These are phyloP conservation scores for Wickerhamiella kurtzmanii DNA, from an alignment of 805 yeast species.

Conservation along the genomic window DNA sequence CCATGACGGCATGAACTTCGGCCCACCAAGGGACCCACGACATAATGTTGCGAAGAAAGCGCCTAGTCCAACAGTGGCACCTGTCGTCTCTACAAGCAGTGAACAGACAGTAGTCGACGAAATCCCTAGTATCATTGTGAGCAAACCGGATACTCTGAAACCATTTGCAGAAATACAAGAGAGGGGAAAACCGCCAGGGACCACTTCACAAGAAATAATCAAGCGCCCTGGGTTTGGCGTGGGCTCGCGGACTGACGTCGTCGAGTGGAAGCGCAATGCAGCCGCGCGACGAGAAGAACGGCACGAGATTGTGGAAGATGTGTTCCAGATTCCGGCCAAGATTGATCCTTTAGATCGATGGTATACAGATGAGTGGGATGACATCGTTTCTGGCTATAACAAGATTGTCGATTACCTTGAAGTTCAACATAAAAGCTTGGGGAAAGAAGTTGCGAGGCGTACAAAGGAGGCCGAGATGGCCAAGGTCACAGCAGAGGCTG, in stretches of 20 bases:
- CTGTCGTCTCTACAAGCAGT: background rate
- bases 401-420: constrained; percentile 82
- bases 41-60: too few relatives aligned
- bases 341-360: constrained; percentile 10
- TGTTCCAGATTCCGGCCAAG: constrained; percentile 12
- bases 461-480: constrained; percentile 69
- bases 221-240: background rate
- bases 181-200: too few relatives aligned
- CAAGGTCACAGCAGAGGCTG: constrained; percentile 36
- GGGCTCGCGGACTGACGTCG: background rate
- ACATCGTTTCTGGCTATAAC: constrained; percentile 76
- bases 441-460: constrained; percentile 74
- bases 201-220: background rate
- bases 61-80: too few relatives aligned
- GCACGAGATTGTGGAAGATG: background rate
- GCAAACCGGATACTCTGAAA: too few relatives aligned
- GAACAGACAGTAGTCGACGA: background rate
- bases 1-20: constrained; percentile 14
- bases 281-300: too few relatives aligned
- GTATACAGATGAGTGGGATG: constrained; percentile 63
- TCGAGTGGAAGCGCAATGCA: too few relatives aligned
- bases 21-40: background rate
- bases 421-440: constrained; percentile 68
- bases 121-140: background rate
- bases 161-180: too few relatives aligned